Conservation (phyloP, 257 asterid species). For the Jasminum sambac region DNA sequence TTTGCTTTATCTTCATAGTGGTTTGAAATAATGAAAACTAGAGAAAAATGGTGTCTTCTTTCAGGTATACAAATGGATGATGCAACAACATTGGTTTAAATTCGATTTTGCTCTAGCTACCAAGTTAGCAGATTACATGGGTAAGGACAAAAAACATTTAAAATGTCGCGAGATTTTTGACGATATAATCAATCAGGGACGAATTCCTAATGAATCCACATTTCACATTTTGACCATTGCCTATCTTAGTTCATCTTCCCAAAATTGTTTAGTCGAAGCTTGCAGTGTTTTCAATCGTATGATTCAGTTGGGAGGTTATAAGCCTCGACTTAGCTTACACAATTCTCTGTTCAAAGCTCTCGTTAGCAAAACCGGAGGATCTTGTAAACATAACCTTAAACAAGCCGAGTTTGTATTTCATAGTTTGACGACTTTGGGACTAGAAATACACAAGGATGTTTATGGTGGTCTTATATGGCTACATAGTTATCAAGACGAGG, state of each 20-base stretch:
- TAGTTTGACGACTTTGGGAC: conserved; percentile 58
- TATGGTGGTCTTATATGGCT: conserved; percentile 89
- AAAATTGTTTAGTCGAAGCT: conserved; percentile 70
- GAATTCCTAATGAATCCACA: conserved; percentile 81
- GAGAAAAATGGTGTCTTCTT: neutral
- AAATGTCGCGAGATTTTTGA: conserved; percentile 84
- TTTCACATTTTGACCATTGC: conserved; percentile 72
- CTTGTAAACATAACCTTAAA: conserved; percentile 59
- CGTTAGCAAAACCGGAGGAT: conserved; percentile 48
- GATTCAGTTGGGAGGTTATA: conserved; percentile 88
- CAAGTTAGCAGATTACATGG: conserved; percentile 88
- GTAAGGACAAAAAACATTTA: conserved; percentile 78
- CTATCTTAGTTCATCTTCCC: conserved; percentile 75
- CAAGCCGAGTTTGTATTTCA: conserved; percentile 90
- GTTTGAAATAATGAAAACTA: neutral
- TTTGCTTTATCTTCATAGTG: neutral
- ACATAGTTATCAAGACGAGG: conserved; percentile 76
- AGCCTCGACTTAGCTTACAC: conserved; percentile 83
- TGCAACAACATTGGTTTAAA: conserved; percentile 80
- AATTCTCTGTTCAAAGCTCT: conserved; percentile 84
- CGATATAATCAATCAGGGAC: conserved; percentile 80
- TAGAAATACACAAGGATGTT: conserved; percentile 66
- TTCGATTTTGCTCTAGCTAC: conserved; percentile 87
- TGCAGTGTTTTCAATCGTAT: conserved; percentile 73
- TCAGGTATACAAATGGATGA: conserved; percentile 96